Base-by-base conservation (phyloP, 2,329 filamentous ascomycete genomes). In the Apiospora kogelbergensis region DNA sequence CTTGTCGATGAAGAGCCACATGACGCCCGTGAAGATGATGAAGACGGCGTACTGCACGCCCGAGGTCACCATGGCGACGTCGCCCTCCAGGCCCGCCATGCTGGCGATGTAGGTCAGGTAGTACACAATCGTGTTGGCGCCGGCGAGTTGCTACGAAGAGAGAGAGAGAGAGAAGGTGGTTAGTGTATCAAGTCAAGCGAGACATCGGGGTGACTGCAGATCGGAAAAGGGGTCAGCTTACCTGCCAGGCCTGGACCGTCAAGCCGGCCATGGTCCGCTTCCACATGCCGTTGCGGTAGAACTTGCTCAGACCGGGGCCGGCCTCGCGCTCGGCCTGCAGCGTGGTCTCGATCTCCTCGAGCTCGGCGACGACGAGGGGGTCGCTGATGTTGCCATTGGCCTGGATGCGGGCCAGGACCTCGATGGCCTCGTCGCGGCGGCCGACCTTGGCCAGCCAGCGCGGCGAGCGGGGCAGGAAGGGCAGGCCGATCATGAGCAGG, bases 401-500 rank as follows among this genome's bases (percentile, higher is more conserved):
- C 70, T 90, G 89, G 2, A 91, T 83, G 66, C 84, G 76, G 11
- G 87, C 88, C 40, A 91, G 81, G 0, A 83, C 84, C 45, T 85
- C 76, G 2, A 87, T 82, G 22, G 80, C 79, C 67, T 85, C 88
- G 71, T 89, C 84, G 81, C 87, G 89, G 13, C 88, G 85, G 67
- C 89, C 88, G 37, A 89, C 84, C 72, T 85, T 85, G 17, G 88
- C 89, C 20, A 91, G 81, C 89, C 89, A 91, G 74, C 89, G 82
- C 3, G 88, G 89, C 1, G 87, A 89, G 68, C 89, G 86, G 17
- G 89, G 89, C 60, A 90, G 84, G 77, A 90, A 88, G 33, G 84
- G 83, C 81, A 91, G 85, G 65, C 86, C 88, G 57, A 84, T 67
- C 73, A 89, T 85, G 60, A 91, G 84, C 63, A 89, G 75, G 40